These are phyloP conservation scores for Zygoascus hellenicus DNA, from an alignment of 1,139 yeast genomes.

Conservation along the genomic window DNA sequence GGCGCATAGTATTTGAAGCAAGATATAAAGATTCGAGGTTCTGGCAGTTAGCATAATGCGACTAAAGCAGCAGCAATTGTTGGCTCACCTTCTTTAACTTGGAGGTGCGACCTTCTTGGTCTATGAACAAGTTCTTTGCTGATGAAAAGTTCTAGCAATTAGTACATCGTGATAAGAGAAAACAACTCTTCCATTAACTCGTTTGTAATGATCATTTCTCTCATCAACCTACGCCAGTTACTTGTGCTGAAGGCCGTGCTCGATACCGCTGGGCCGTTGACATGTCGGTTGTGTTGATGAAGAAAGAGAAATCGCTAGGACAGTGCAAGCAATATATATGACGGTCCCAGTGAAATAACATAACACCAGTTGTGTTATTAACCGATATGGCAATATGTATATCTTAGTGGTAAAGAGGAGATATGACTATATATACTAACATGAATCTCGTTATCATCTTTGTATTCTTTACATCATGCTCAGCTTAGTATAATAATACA, in stretches of 20 bases:
- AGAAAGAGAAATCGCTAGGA: neutral
- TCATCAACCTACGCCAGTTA: too few relatives aligned
- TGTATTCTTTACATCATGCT: neutral
- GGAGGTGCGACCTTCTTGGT: conserved; percentile 21
- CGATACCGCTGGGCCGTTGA: neutral
- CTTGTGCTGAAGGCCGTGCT: conserved; percentile 1
- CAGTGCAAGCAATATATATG: too few relatives aligned
- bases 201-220: too few relatives aligned
- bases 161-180: too few relatives aligned
- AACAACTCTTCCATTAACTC: too few relatives aligned
- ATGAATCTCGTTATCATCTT: neutral
- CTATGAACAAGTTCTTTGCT: conserved; percentile 25
- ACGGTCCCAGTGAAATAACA: too few relatives aligned
- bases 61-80: too few relatives aligned
- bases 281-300: neutral
- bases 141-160: conserved; percentile 20
- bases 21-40: conserved; percentile 20
- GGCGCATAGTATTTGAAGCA: conserved; percentile 20
- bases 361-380: too few relatives aligned
- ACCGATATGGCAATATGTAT: too few relatives aligned
- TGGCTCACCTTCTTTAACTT: conserved; percentile 20
- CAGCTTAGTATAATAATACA: neutral
- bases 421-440: neutral
- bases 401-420: neutral
- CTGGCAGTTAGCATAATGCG: conserved; percentile 8